Evolutionary conservation across 345 rosid species (phyloP).

Genomic region (Acer negundo): DNA sequence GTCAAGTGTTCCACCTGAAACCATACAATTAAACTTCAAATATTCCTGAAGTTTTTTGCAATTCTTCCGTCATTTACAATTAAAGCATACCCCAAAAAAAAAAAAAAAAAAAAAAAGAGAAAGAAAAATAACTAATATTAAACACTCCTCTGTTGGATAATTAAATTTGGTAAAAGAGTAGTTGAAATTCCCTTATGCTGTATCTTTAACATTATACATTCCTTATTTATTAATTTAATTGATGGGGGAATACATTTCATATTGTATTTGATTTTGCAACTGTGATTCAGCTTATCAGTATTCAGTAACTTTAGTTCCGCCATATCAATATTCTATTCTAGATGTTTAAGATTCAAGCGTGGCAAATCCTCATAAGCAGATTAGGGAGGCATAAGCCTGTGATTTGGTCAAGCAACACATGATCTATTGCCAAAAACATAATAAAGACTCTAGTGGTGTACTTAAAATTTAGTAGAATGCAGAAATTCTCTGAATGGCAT

Average conservation of each 20-base stretch:
- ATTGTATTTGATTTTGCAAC: neutral
- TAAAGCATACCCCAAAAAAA: neutral
- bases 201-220: constrained; percentile 9
- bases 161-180: constrained; percentile 15
- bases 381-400: neutral
- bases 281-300: too few relatives aligned
- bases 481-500: neutral
- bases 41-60: neutral
- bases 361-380: neutral
- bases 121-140: neutral
- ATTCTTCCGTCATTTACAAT: neutral
- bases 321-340: neutral
- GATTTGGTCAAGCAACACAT: neutral
- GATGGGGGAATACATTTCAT: too few relatives aligned
- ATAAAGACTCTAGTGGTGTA: too few relatives aligned
- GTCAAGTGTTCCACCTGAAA: constrained; percentile 93
- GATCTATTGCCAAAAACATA: neutral
- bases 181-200: constrained; percentile 17
- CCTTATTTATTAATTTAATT: constrained; percentile 29
- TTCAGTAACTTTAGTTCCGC: neutral
- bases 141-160: neutral
- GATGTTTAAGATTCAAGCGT: neutral
- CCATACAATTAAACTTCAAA: constrained; percentile 50
- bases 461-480: too few relatives aligned
- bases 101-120: neutral